Conservation (phyloP, 192 early-diverging fungal genomes). For the Fimicolochytrium jonesii region DNA sequence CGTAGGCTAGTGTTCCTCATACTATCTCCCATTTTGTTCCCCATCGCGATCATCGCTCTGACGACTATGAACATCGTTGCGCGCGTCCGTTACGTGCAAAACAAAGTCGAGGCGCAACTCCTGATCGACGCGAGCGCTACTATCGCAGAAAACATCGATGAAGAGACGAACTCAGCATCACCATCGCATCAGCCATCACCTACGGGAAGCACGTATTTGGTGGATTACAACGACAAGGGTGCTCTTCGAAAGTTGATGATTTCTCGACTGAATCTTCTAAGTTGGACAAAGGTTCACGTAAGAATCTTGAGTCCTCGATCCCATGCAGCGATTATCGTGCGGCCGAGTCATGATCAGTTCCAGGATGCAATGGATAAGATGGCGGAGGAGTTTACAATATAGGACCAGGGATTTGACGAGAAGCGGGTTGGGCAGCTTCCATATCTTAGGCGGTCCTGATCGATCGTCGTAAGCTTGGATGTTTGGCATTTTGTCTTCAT, state of each 20-base stretch:
- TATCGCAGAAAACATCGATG: neutral
- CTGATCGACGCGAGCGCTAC: neutral
- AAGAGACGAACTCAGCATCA: neutral
- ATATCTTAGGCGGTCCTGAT: too few species aligned
- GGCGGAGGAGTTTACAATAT: conserved; percentile 6
- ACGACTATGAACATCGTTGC: neutral
- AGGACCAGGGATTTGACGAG: too few species aligned
- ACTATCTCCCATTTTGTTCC: conserved; percentile 9
- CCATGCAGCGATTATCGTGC: conserved; percentile 30
- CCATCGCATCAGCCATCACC: neutral
- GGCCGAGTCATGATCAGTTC: neutral
- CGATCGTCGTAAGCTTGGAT: too few species aligned
- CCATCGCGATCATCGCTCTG: neutral
- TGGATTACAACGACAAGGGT: too few species aligned
- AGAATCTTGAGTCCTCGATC: conserved; percentile 9
- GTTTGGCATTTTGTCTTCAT: too few species aligned
- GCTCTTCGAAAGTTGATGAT: conserved; percentile 22
- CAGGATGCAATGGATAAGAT: conserved; percentile 17
- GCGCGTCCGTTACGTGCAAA: neutral
- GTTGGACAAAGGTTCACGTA: conserved; percentile 26
- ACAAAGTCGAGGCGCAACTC: neutral
- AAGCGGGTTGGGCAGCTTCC: too few species aligned
- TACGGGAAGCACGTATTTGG: too few species aligned
- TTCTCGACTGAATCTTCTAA: conserved; percentile 17
- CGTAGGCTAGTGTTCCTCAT: neutral